Evolutionary conservation across 2,329 filamentous ascomycete genomes (phyloP).

Genomic region (Aspergillus sergii): DNA sequence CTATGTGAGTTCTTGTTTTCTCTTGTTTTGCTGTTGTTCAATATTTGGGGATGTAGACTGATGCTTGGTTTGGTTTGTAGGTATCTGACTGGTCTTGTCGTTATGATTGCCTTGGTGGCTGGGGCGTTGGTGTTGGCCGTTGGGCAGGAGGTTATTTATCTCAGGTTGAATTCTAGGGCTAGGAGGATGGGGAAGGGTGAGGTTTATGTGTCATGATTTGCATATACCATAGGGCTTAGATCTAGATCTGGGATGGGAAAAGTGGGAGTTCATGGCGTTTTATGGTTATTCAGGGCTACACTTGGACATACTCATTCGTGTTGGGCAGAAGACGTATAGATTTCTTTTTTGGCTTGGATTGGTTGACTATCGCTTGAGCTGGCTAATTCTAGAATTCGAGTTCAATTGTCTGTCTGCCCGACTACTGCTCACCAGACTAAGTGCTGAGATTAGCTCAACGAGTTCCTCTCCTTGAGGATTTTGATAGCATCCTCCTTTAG

Average conservation of each 20-base stretch:
- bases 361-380: not conserved
- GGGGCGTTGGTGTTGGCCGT: not conserved
- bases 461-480: constrained; percentile 42
- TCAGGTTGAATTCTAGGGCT: not conserved
- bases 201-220: not conserved
- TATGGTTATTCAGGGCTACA: not conserved
- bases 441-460: not conserved
- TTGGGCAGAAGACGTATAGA: too few species aligned
- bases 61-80: constrained; percentile 21
- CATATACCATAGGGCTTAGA: not conserved
- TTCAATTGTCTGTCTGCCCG: not conserved
- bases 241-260: not conserved
- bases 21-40: not conserved
- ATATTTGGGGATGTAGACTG: not conserved
- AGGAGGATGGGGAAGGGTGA: not conserved
- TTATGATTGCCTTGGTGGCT: constrained; percentile 50
- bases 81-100: constrained; percentile 49
- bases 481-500: constrained; percentile 67
- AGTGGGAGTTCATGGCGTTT: not conserved
- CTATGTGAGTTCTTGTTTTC: constrained; percentile 28
- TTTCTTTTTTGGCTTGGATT: too few species aligned
- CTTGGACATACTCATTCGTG: not conserved
- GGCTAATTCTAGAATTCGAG: not conserved
- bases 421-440: not conserved
- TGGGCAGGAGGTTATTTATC: not conserved